Percentiles rank a stretch among this genome's conserved stretches.
Conservation (phyloP, 2,329 filamentous ascomycete species). For the Akanthomyces lecanii region DNA sequence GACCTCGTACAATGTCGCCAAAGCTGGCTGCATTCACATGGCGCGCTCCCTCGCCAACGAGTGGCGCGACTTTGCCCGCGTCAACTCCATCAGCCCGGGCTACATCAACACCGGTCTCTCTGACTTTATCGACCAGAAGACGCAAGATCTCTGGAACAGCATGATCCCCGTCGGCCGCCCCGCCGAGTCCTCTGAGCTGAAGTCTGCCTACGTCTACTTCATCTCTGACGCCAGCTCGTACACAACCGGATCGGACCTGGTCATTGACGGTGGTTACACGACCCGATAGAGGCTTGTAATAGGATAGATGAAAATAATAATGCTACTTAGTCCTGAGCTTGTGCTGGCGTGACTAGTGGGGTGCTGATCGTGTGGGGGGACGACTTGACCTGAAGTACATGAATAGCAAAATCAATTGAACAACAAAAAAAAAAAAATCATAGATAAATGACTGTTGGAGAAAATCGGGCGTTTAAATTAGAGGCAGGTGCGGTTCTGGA, state of each 20-base stretch:
- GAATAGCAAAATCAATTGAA: no score
- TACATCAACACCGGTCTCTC: conserved; percentile 67
- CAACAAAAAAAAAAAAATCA: no score
- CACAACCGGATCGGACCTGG: conserved; percentile 66
- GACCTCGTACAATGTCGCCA: conserved; percentile 62
- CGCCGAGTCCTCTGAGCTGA: conserved; percentile 64
- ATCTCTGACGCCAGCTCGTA: conserved; percentile 71
- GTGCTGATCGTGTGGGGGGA: no score
- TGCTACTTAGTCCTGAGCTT: not conserved
- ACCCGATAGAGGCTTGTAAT: conserved; percentile 32
- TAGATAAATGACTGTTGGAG: no score
- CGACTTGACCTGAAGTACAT: no score
- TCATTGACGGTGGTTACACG: conserved; percentile 69
- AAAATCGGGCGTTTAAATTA: no score
- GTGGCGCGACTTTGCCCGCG: conserved; percentile 64
- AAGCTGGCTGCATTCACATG: conserved; percentile 50
- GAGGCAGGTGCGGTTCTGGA: no score
- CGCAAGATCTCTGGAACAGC: conserved; percentile 66
- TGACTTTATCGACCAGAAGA: conserved; percentile 60
- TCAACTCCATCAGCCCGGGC: conserved; percentile 63
- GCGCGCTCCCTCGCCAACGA: conserved; percentile 54
- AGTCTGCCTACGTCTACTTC: conserved; percentile 75
- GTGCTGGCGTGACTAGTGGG: not conserved
- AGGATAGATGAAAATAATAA: not conserved
- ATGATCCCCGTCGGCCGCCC: conserved; percentile 73